Percentiles rank a stretch among this genome's conserved stretches.
phyloP scores from a whole-genome alignment of 768 basidiomycete species.

The Mycena indigotica region DNA sequence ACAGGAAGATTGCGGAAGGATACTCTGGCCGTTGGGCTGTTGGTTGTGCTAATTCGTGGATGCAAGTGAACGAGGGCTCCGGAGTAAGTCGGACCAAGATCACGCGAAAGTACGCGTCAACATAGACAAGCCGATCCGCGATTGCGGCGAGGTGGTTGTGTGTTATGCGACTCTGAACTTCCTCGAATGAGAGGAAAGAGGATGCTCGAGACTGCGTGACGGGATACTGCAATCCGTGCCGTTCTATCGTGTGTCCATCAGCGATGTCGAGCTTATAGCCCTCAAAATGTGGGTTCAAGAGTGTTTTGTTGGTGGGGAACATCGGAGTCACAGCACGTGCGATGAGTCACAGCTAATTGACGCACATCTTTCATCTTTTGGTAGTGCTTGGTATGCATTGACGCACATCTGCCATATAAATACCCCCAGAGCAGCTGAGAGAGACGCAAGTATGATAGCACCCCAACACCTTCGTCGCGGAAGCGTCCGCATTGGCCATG shows the following conservation, averaged over 20 bases:
- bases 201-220: slow-evolving; percentile 65
- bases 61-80: slow-evolving; percentile 53
- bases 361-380: no score
- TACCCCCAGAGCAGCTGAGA: background rate
- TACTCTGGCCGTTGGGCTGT: slow-evolving; percentile 66
- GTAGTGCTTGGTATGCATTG: no score
- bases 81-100: slow-evolving; percentile 57
- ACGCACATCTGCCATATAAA: background rate
- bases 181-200: slow-evolving; percentile 70
- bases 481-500: background rate
- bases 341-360: background rate
- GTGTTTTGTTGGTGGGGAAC: slow-evolving; percentile 41
- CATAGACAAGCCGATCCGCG: slow-evolving; percentile 57
- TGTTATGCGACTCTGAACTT: slow-evolving; percentile 80
- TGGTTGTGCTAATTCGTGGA: slow-evolving; percentile 63
- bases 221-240: slow-evolving; percentile 55
- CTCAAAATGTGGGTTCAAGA: slow-evolving; percentile 83
- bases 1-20: slow-evolving; percentile 66
- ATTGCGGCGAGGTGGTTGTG: slow-evolving; percentile 75
- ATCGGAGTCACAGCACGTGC: slow-evolving; percentile 1
- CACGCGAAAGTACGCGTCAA: slow-evolving; percentile 66
- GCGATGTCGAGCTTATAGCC: slow-evolving; percentile 74
- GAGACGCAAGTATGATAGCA: background rate
- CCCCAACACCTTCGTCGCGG: background rate
- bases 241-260: slow-evolving; percentile 56